Conservation (phyloP, 129 eudicot genomes). For the Flaveria linearis region DNA sequence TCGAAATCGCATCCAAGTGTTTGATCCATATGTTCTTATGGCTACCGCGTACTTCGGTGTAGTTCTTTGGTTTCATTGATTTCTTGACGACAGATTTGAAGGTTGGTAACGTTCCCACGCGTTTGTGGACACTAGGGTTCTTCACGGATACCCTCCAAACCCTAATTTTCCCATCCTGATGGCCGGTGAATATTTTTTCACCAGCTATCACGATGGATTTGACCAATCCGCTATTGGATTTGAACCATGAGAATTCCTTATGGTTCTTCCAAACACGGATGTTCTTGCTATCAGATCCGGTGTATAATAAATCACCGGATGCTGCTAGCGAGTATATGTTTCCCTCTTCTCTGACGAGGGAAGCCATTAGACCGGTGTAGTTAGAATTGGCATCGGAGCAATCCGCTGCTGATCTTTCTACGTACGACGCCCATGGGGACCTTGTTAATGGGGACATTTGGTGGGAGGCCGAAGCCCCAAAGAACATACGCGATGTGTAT, state of each 20-base stretch:
- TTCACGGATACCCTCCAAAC: constrained; percentile 72
- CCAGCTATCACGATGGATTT: constrained; percentile 69
- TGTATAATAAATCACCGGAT: constrained; percentile 58
- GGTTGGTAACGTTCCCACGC: constrained; percentile 64
- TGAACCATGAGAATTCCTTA: constrained; percentile 73
- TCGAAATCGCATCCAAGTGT: constrained; percentile 71
- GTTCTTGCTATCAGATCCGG: constrained; percentile 84
- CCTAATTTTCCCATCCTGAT: constrained; percentile 83
- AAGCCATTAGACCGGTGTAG: constrained; percentile 82
- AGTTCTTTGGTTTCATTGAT: constrained; percentile 65
- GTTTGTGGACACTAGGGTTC: constrained; percentile 61
- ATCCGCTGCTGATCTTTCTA: constrained; percentile 20
- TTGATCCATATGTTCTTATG: constrained; percentile 61
- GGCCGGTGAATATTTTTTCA: constrained; percentile 68
- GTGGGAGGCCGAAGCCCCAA: constrained; percentile 1
- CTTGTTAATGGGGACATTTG: constrained; percentile 54
- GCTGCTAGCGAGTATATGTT: constrained; percentile 72
- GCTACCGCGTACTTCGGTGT: constrained; percentile 51
- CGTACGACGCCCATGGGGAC: constrained; percentile 71
- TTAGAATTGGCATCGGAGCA: constrained; percentile 25
- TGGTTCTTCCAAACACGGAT: constrained; percentile 87
- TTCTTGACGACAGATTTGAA: constrained; percentile 53
- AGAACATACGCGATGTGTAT: constrained; percentile 34
- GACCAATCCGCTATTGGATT: constrained; percentile 77
- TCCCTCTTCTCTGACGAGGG: constrained; percentile 79